Evolutionary conservation across 1,284 basidiomycete species (phyloP), one percentile per base, ranked within the genome.

Genomic region (Moesziomyces antarcticus): DNA sequence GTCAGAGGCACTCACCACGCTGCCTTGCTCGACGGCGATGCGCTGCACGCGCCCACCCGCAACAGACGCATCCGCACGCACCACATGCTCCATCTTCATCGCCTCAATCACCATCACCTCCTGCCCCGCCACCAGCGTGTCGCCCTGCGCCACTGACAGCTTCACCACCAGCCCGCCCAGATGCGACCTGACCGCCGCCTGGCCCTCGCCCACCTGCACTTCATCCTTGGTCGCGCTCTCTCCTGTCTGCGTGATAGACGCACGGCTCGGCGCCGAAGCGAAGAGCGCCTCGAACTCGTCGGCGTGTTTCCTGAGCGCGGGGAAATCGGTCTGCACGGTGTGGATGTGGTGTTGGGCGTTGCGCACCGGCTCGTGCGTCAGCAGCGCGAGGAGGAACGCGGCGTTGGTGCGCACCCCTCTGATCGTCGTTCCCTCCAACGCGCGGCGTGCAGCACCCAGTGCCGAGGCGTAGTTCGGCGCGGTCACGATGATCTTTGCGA

Each of bases 51-150:
- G 10, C 0, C 56, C 74, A 11, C 59, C 65, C 5, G 35, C 37
- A 18, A 44, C 25, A 1, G 48, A 18, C 3, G 37, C 25, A 30
- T 56, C 51, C 1, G 72, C 55, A 1, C 63, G 56, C 5, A 74
- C 21, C 3, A 66, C 63, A 25, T 84, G 80, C 78, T 91, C 90
- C 6, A 88, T 90, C 84, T 92, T 91, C 91, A 91, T 91, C 0
- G 90, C 90, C 79, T 91, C 90, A 18, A 91, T 85, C 22, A 91
- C 85, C 5, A 89, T 73, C 48, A 91, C 70, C 18, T 88, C 85
- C 35, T 89, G 86, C 11, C 88, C 87, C 0, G 85, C 84, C 13
- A 82, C 65, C 41, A 91, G 85, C 0, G 77, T 70, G 50, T 89
- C 67, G 1, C 72, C 75, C 44, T 54, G 53, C 25, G 48, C 35